Percentiles rank a stretch among this genome's conserved stretches.
Evolutionary conservation across 371 early-diverging fungal genomes (phyloP).

Genomic region (Mucor lusitanicus): DNA sequence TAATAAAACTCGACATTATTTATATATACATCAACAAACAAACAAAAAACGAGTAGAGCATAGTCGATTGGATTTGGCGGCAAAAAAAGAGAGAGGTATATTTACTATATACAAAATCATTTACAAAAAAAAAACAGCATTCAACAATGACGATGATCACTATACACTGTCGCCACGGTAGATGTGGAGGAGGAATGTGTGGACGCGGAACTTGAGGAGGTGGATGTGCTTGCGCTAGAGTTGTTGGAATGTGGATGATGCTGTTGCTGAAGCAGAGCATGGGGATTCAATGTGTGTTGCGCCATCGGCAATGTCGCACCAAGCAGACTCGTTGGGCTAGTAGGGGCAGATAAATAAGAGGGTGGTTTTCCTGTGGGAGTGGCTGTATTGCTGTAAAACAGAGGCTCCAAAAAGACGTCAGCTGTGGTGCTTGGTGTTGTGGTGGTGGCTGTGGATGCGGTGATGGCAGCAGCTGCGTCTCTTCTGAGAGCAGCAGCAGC

Average conservation of each 20-base stretch:
- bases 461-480: neutral
- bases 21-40: neutral
- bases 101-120: neutral
- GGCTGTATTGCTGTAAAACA: neutral
- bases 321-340: constrained; percentile 3
- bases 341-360: neutral
- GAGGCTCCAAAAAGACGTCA: neutral
- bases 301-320: neutral
- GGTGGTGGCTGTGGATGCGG: neutral
- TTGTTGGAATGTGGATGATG: neutral
- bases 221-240: neutral
- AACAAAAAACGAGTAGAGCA: no score
- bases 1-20: constrained; percentile 4
- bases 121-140: no score
- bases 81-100: constrained; percentile 4
- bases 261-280: constrained; percentile 8
- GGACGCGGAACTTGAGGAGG: neutral
- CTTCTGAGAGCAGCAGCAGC: constrained; percentile 1
- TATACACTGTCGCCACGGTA: neutral
- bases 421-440: neutral
- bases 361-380: neutral
- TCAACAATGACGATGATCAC: neutral
- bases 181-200: neutral
- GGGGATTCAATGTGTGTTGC: constrained; percentile 7
- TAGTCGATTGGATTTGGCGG: no score